These are phyloP conservation scores for Yarrowia phangngaensis DNA, from an alignment of 805 yeast species.

Conservation along the genomic window DNA sequence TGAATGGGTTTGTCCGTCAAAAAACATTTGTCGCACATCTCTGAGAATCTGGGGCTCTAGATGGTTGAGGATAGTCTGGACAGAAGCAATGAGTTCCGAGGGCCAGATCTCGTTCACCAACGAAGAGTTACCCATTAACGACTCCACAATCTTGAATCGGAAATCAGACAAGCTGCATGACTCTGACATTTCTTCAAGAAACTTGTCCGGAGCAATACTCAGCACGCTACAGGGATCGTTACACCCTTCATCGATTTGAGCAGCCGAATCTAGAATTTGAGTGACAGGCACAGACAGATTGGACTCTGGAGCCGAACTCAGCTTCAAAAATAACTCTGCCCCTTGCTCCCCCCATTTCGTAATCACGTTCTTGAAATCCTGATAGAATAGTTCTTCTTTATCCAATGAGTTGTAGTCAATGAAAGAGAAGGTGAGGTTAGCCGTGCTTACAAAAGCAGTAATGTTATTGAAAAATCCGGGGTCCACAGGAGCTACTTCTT, in stretches of 20 bases:
- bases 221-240: not conserved
- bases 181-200: constrained; percentile 4
- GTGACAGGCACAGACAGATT: constrained; percentile 22
- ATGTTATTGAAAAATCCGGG: constrained; percentile 20
- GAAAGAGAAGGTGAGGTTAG: not conserved
- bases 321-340: constrained; percentile 14
- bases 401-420: constrained; percentile 2
- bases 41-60: constrained; percentile 14
- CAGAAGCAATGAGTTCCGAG: constrained; percentile 3
- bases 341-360: constrained; percentile 23
- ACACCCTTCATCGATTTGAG: constrained; percentile 7
- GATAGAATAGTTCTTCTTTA: constrained; percentile 8
- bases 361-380: constrained; percentile 19
- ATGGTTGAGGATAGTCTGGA: constrained; percentile 12
- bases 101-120: constrained; percentile 22
- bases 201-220: constrained; percentile 3
- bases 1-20: constrained; percentile 8
- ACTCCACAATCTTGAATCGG: constrained; percentile 15
- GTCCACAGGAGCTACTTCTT: not conserved
- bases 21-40: constrained; percentile 14
- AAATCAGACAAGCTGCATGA: constrained; percentile 16
- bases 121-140: constrained; percentile 17
- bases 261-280: constrained; percentile 20
- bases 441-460: not conserved
- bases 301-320: constrained; percentile 19